Evolutionary conservation across 208 protist species (phyloP).

Genomic region (Naegleria gruberi): DNA sequence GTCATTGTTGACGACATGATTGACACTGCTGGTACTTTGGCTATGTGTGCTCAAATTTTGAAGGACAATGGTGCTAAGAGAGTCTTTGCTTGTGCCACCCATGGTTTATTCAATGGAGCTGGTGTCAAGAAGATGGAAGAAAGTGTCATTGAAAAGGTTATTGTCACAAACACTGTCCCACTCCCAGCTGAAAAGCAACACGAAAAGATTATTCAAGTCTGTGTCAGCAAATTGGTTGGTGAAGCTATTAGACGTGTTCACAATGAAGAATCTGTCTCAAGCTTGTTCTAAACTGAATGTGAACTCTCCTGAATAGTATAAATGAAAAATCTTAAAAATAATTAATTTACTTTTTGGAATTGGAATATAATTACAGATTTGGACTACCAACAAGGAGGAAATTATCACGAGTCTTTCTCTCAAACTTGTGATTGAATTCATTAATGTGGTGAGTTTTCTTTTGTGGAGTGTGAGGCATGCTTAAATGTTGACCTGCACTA

Average conservation of each 20-base stretch:
- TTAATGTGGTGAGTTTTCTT: background rate
- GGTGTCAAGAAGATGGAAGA: constrained; percentile 72
- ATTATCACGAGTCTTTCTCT: background rate
- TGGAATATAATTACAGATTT: no score
- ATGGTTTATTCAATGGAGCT: constrained; percentile 77
- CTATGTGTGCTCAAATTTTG: constrained; percentile 77
- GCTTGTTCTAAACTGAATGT: constrained; percentile 35
- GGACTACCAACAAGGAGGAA: background rate
- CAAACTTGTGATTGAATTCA: background rate
- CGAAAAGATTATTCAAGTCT: constrained; percentile 68
- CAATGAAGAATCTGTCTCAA: constrained; percentile 63
- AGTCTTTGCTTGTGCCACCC: constrained; percentile 82
- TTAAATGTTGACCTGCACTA: background rate
- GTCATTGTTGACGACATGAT: constrained; percentile 92
- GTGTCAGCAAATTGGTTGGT: constrained; percentile 65
- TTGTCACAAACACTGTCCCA: constrained; percentile 84
- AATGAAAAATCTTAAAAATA: background rate
- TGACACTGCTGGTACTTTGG: constrained; percentile 86
- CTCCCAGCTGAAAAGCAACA: constrained; percentile 29
- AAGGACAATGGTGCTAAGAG: constrained; percentile 72
- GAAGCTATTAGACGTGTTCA: constrained; percentile 74
- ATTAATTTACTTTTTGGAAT: background rate
- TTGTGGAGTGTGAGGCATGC: background rate
- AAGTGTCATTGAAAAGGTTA: constrained; percentile 68
- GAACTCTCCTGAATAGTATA: background rate